Evolutionary conservation across 768 basidiomycete genomes (phyloP).

Genomic region (Cystofilobasidium ferigula): DNA sequence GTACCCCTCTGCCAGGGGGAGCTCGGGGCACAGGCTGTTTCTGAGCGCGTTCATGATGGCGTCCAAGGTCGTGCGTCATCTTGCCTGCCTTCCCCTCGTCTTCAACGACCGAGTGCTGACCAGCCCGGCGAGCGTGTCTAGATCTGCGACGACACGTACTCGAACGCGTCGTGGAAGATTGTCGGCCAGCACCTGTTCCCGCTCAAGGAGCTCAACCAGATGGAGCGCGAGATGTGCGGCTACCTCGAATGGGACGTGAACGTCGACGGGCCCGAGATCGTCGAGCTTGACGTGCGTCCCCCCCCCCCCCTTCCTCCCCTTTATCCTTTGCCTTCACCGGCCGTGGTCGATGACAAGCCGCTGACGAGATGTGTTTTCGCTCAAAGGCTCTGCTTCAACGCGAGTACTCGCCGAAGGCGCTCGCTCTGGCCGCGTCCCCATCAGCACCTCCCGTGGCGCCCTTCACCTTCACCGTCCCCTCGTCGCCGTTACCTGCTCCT

Average conservation of each 20-base stretch:
- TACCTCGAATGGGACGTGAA: constrained; percentile 70
- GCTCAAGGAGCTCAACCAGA: constrained; percentile 33
- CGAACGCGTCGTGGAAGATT: constrained; percentile 83
- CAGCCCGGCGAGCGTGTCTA: not conserved
- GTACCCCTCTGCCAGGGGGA: constrained; percentile 79
- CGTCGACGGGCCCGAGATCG: constrained; percentile 2
- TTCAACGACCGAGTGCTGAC: not conserved
- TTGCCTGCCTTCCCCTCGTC: not conserved
- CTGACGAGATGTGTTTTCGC: no score
- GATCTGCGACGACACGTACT: constrained; percentile 57
- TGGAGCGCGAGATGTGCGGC: constrained; percentile 86
- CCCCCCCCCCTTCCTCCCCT: not conserved
- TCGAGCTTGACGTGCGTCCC: constrained; percentile 6
- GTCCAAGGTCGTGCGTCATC: constrained; percentile 48
- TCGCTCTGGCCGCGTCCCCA: no score
- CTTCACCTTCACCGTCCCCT: no score
- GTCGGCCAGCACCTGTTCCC: constrained; percentile 53
- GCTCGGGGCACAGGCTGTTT: constrained; percentile 66
- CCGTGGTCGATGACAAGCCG: no score
- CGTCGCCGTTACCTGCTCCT: no score
- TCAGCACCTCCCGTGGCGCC: no score
- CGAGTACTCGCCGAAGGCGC: no score
- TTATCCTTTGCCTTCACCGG: no score
- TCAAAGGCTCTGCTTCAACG: no score
- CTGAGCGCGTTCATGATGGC: constrained; percentile 53